Evolutionary conservation across 305 asterid species (phyloP), one percentile per base, ranked within the genome.

Genomic region (Fraxinus platypoda): DNA sequence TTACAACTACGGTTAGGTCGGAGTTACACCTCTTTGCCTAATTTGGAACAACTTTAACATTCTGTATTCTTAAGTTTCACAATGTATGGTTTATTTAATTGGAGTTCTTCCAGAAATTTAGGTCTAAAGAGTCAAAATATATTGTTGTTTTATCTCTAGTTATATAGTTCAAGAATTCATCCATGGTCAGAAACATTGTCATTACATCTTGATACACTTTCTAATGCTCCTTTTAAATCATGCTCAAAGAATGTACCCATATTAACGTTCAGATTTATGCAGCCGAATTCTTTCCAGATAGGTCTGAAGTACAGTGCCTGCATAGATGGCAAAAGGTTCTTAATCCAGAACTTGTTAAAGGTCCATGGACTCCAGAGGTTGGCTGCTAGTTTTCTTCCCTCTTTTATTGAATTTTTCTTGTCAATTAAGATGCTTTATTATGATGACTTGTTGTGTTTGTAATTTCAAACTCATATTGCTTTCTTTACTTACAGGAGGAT

Each of bases 261-360:
- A 54, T 83, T 82, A 54, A 80, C 86, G 26, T 84, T 81, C 52
- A 71, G 80, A 75, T 85, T 80, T 54, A 52, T 91, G 90, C 88
- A 96, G 99, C 99, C 81, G 98, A 96, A 84, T 92, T 87, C 86
- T 94, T 94, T 84, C 97, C 99, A 26, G 97, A 93, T 88, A 91
- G 99, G 93, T 91, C 99, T 80, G 99, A 96, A 90, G 99, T 96
- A 81, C 99, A 96, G 87, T 96, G 99, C 88, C 88, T 96, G 87
- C 99, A 96, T 82, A 91, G 99, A 84, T 96, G 99, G 99, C 99
- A 96, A 85, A 96, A 96, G 88, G 99, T 96, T 90, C 88, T 96
- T 83, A 96, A 96, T 88, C 99, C 99, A 72, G 98, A 94, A 70
- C 99, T 96, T 87, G 94, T 96, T 78, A 96, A 96, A 91, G 99